Base-by-base conservation (phyloP, 208 protist species). In the Leishmania major region DNA sequence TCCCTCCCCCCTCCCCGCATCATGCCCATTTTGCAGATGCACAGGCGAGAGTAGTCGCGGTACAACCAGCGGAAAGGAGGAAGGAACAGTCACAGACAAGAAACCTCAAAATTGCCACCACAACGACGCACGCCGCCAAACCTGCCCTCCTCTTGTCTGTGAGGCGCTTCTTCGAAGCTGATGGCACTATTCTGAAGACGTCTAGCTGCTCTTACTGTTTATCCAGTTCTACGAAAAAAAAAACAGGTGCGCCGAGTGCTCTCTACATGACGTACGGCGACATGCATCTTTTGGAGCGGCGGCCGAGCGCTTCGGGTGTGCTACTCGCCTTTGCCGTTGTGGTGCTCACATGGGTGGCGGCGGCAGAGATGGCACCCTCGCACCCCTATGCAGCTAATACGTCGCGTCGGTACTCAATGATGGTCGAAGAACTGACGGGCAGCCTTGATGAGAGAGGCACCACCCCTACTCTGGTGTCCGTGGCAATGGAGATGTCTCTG, bases 401-500 rank as follows among this genome's bases (percentile, higher is more conserved):
- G 1, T 70, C 84, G 31, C 90, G 88, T 5, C 75, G 67, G 47
- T 90, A 90, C 77, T 72, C 83, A 7, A 57, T 96, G 37, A 84
- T 92, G 51, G 64, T 96, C 1, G 90, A 94, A 53, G 82, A 91
- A 51, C 87, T 96, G 37, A 67, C 75, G 0, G 81, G 72, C 25
- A 86, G 87, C n/a, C 45, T 90, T 1, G 88, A 92, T 55, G 87
- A 93, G 49, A 45, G 19, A 2, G 85, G 80, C 43, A 83, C 70
- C 66, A 55, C 74, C 8, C 82, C 83, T 7, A 90, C 88, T 1
- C 86, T 96, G 25, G 87, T 96, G 49, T 96, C 93, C 1, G 75
- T 93, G 43, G 84, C 80, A 3, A 84, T 89, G 77, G 87, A 82
- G 69, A 86, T 83, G 15, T 83, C 79, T 78, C 66, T 81, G 78